Evolutionary conservation across 2,329 filamentous ascomycete species (phyloP), one percentile per base, ranked within the genome.

Genomic region (Curvularia sp.): DNA sequence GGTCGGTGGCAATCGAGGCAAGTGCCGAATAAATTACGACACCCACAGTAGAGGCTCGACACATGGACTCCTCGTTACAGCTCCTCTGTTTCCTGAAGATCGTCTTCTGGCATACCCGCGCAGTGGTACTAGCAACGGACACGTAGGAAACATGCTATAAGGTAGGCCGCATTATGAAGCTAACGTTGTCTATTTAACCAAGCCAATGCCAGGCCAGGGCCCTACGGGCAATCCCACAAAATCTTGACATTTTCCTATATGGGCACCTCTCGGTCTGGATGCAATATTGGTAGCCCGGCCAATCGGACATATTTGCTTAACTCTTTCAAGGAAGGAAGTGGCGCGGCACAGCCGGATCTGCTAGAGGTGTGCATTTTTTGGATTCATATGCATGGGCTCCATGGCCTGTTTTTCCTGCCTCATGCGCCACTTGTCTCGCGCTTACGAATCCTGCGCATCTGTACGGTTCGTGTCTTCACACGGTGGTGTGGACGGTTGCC

Each of bases 401-500:
- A 39, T 12, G 51, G 25, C 34, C 34, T n/a, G 5, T 36, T 36
- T 36, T 36, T 5, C 30, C 34, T 36, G 5, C n/a, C 34, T 36
- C 36, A 21, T 18, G 25, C 19, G 21, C 55, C 27, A 32, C 53
- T 55, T 23, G n/a, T 32, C 38, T 43, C 51, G 39, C 34, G 48
- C 36, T 52, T 50, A n/a, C n/a, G 36, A 46, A 42, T 21, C 39
- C 39, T 28, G 18, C 25, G 25, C 46, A 39, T 49, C 34, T 55
- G 42, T 32, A 36, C 32, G 28, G 36, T 59, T 52, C 25, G 60
- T 60, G 65, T 65, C 61, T n/a, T 10, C 18, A 65, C 63, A 59
- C 61, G 41, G 56, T 42, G 57, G 61, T 62, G 66, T 51, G 53
- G 61, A 63, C 47, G 49, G 53, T 46, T 61, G 65, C 66, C 61